A percentile compares a stretch with the other conserved stretches of the same genome.
Conservation (phyloP, 805 yeast genomes). For the Candida germanica region DNA sequence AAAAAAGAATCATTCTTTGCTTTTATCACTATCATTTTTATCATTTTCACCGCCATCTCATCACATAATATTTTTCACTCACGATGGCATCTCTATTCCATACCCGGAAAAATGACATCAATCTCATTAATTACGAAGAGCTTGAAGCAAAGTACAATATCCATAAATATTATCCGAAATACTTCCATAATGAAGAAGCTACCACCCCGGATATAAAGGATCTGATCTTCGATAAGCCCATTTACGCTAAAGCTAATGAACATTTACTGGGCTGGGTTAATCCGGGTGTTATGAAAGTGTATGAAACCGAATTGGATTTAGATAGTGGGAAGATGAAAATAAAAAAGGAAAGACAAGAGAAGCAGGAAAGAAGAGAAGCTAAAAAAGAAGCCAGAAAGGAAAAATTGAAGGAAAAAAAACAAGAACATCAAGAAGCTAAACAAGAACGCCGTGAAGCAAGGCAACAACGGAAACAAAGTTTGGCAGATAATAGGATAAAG, state of each 20-base stretch:
- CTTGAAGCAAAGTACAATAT: conserved; percentile 32
- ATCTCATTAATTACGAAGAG: conserved; percentile 31
- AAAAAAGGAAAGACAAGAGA: conserved; percentile 7
- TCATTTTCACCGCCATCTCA: too few species aligned
- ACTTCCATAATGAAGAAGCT: conserved; percentile 34
- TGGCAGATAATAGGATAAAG: not conserved
- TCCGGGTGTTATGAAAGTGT: conserved; percentile 16
- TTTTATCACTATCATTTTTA: too few species aligned
- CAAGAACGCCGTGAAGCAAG: conserved; percentile 5
- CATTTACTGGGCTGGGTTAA: conserved; percentile 20
- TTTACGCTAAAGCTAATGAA: conserved; percentile 37
- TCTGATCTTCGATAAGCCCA: conserved; percentile 36
- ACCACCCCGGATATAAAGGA: conserved; percentile 36
- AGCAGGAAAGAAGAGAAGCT: conserved; percentile 6
- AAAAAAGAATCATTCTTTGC: too few species aligned
- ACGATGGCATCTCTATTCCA: conserved; percentile 7
- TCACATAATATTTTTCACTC: too few species aligned
- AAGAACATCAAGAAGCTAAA: conserved; percentile 6
- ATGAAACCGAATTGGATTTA: conserved; percentile 15
- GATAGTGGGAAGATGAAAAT: conserved; percentile 13
- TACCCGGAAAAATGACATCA: conserved; percentile 16
- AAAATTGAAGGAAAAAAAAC: conserved; percentile 10
- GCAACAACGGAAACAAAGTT: conserved; percentile 2
- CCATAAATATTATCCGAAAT: conserved; percentile 37
- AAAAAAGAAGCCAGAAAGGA: conserved; percentile 6